A percentile compares a stretch with the other conserved stretches of the same genome.
Evolutionary conservation across 768 basidiomycete genomes (phyloP).

Genomic region (Chiua virens): DNA sequence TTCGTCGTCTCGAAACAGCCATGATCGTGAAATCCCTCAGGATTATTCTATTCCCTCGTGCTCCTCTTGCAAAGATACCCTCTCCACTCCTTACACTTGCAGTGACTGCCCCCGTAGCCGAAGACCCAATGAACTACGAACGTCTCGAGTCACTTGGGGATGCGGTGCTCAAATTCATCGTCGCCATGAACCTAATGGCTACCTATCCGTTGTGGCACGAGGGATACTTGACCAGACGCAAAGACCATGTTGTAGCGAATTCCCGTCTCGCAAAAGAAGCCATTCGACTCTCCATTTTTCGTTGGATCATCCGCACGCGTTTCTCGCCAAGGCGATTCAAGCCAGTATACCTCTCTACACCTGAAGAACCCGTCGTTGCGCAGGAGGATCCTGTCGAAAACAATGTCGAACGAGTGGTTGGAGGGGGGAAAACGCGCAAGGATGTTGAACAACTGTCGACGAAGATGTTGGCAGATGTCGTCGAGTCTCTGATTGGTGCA

Average conservation of each 20-base stretch:
- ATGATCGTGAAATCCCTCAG: conserved; percentile 53
- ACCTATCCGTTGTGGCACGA: conserved; percentile 78
- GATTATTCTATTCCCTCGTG: conserved; percentile 41
- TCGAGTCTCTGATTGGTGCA: conserved; percentile 83
- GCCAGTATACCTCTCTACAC: conserved; percentile 31
- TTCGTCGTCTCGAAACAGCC: conserved; percentile 57
- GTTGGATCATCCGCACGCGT: conserved; percentile 65
- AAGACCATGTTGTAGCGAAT: conserved; percentile 76
- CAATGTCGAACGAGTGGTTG: conserved; percentile 15
- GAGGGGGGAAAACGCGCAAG: conserved; percentile 28
- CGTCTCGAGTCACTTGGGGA: conserved; percentile 77
- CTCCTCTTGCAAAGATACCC: conserved; percentile 48
- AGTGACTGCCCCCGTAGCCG: conserved; percentile 60
- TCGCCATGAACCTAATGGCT: conserved; percentile 58
- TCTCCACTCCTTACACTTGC: conserved; percentile 50
- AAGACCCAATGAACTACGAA: conserved; percentile 64
- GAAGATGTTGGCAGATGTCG: conserved; percentile 82
- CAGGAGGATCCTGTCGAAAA: conserved; percentile 23
- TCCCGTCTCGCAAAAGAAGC: conserved; percentile 66
- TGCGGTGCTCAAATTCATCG: conserved; percentile 67
- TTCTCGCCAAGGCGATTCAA: conserved; percentile 43
- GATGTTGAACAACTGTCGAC: conserved; percentile 54
- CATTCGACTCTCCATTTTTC: conserved; percentile 48
- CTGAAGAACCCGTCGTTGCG: background rate
- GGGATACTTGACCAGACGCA: conserved; percentile 67